Percentiles rank a stretch among this genome's conserved stretches.
These are phyloP conservation scores for Metroxylon sagu DNA, from an alignment of 176 grass and related monocot genomes.

Conservation along the genomic window DNA sequence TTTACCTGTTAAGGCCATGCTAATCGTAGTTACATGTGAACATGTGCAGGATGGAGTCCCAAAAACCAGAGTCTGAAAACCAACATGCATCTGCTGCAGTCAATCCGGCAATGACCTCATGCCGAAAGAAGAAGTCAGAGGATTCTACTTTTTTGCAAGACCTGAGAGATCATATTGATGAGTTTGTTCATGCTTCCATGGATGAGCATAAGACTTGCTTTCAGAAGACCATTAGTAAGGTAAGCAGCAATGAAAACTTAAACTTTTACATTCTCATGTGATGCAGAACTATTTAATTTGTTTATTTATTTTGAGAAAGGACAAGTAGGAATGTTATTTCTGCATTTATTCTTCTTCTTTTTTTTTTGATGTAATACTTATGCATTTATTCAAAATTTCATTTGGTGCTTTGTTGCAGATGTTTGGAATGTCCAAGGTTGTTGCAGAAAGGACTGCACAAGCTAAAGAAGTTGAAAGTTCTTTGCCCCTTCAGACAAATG, in stretches of 20 bases:
- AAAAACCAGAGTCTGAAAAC: constrained; percentile 31
- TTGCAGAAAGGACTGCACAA: constrained; percentile 36
- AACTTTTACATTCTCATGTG: no score
- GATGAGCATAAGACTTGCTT: constrained; percentile 93
- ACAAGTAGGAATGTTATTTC: no score
- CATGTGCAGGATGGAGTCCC: constrained; percentile 38
- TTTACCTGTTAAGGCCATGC: no score
- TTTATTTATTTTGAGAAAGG: no score
- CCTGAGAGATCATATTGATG: constrained; percentile 76
- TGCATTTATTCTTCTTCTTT: no score
- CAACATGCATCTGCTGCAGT: constrained; percentile 20
- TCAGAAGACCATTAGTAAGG: constrained; percentile 81
- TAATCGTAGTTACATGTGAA: no score
- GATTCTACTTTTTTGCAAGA: constrained; percentile 59
- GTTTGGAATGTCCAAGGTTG: constrained; percentile 89
- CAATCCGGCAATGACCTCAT: constrained; percentile 49
- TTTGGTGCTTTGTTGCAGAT: constrained; percentile 37
- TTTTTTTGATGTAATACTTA: no score
- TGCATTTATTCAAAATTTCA: no score
- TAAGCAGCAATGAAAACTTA: not conserved
- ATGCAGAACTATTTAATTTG: no score
- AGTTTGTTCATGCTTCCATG: constrained; percentile 87
- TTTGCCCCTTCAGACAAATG: constrained; percentile 77
- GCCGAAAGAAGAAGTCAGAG: constrained; percentile 73
- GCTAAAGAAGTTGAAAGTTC: constrained; percentile 57